A percentile compares a stretch with the other conserved stretches of the same genome.
phyloP scores from a whole-genome alignment of 257 asterid species.

The Nicotiana noctiflora region DNA sequence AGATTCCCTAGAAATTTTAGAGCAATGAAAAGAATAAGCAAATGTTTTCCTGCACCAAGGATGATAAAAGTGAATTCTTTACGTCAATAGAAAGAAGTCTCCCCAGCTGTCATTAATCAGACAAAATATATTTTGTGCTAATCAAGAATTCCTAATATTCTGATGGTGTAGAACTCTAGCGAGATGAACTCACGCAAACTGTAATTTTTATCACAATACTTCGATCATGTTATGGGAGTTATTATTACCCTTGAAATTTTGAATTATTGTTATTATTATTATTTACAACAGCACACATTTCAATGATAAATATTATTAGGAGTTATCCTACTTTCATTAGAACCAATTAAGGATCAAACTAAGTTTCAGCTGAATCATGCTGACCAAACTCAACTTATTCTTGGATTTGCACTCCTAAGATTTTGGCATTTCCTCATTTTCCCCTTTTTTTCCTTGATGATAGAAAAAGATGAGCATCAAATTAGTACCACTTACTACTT shows the following conservation, averaged over 20 bases:
- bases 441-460: not conserved
- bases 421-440: not conserved
- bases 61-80: not conserved
- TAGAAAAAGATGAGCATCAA: not conserved
- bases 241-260: not conserved
- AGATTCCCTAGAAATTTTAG: not conserved
- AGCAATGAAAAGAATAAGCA: no score
- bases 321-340: not conserved
- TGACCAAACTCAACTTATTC: not conserved
- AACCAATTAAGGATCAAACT: not conserved
- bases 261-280: not conserved
- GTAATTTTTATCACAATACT: not conserved
- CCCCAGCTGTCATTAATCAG: not conserved
- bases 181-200: not conserved
- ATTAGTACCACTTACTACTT: not conserved
- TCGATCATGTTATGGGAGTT: not conserved
- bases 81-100: not conserved
- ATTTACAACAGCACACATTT: not conserved
- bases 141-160: not conserved
- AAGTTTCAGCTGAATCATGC: not conserved
- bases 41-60: no score
- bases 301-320: not conserved
- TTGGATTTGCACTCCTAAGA: not conserved
- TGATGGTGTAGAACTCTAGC: not conserved
- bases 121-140: not conserved